phyloP scores from a whole-genome alignment of 1,139 yeast species.

The Yamadazyma sp. region DNA sequence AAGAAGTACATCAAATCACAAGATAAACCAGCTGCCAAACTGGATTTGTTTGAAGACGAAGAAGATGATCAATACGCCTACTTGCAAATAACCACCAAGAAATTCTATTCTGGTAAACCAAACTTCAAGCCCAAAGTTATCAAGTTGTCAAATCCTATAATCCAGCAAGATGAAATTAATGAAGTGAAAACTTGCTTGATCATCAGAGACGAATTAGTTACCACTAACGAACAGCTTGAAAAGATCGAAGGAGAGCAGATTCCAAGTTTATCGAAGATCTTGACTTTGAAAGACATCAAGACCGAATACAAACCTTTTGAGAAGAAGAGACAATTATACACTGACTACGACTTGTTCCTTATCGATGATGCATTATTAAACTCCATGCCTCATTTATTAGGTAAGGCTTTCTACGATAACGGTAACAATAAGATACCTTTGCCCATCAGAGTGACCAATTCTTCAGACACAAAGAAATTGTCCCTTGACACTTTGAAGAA shows the following conservation, averaged over 20 bases:
- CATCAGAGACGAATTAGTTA: conserved; percentile 65
- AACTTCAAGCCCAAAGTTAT: conserved; percentile 73
- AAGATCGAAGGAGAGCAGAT: conserved; percentile 56
- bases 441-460: conserved; percentile 55
- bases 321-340: conserved; percentile 63
- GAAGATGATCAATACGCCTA: conserved; percentile 54
- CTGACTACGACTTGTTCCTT: conserved; percentile 69
- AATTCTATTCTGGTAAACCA: conserved; percentile 61
- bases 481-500: conserved; percentile 57
- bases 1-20: conserved; percentile 37
- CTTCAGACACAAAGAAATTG: conserved; percentile 38
- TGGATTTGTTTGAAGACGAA: conserved; percentile 46
- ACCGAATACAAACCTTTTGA: conserved; percentile 69
- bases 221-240: conserved; percentile 57
- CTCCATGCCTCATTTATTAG: conserved; percentile 77
- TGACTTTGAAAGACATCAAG: conserved; percentile 60
- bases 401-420: conserved; percentile 68
- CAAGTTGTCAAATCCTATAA: conserved; percentile 50
- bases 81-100: conserved; percentile 63
- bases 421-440: conserved; percentile 66
- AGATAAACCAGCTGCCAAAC: conserved; percentile 26
- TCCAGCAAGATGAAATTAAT: conserved; percentile 28
- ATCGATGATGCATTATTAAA: conserved; percentile 83
- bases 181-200: conserved; percentile 68
- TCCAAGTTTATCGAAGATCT: conserved; percentile 46